These are phyloP conservation scores for Allomyces macrogynus DNA, from an alignment of 192 early-diverging fungal species.

Conservation along the genomic window DNA sequence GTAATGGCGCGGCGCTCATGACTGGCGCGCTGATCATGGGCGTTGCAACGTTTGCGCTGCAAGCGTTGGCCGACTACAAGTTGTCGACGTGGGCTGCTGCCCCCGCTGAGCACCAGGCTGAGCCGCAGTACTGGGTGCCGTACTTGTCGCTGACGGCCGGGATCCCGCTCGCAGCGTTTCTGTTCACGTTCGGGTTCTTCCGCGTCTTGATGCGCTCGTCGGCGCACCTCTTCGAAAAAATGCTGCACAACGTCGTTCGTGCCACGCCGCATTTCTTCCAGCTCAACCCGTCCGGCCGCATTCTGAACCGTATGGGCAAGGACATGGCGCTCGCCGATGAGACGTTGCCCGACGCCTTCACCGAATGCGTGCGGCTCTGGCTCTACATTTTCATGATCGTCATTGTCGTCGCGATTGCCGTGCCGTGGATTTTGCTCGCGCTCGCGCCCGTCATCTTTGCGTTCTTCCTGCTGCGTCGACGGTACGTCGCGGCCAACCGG, in stretches of 20 bases:
- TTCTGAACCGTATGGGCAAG: constrained; percentile 70
- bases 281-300: constrained; percentile 28
- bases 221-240: background rate
- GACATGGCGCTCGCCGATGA: constrained; percentile 73
- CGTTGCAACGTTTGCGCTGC: background rate
- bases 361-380: constrained; percentile 31
- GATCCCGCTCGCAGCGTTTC: too few species aligned
- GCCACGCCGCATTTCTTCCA: constrained; percentile 37
- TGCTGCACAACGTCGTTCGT: constrained; percentile 12
- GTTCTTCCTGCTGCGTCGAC: constrained; percentile 29
- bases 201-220: background rate
- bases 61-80: background rate
- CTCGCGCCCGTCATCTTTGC: constrained; percentile 20
- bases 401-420: constrained; percentile 30
- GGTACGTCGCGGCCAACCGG: constrained; percentile 58
- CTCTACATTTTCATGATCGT: constrained; percentile 57
- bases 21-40: background rate
- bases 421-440: constrained; percentile 38
- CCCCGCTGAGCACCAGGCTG: background rate
- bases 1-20: too few species aligned
- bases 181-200: too few species aligned
- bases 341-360: constrained; percentile 21
- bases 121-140: too few species aligned
- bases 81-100: background rate
- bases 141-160: too few species aligned